A percentile compares a stretch with the other conserved stretches of the same genome.
Evolutionary conservation across 257 asterid species (phyloP).

Genomic region (Plantago elongata): DNA sequence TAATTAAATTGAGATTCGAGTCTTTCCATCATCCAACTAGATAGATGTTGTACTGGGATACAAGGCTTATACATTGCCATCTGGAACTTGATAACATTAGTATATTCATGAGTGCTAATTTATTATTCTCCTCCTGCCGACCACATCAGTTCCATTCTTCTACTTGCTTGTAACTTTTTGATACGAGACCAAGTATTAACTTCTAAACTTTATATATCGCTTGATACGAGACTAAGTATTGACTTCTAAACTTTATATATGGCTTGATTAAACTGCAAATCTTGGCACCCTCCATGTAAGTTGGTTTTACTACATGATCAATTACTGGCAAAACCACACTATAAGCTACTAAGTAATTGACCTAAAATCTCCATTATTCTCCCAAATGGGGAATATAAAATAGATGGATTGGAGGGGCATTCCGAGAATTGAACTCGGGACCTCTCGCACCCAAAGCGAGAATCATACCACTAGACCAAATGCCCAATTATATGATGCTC

Average conservation of each 20-base stretch:
- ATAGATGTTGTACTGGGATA: background rate
- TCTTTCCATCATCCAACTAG: too few relatives aligned
- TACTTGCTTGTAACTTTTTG: background rate
- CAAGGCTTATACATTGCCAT: background rate
- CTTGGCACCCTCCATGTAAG: background rate
- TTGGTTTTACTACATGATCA: background rate
- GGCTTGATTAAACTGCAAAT: background rate
- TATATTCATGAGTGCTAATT: background rate
- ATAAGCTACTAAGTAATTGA: background rate
- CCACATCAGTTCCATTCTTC: background rate
- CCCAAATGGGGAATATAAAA: background rate
- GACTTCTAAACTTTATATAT: background rate
- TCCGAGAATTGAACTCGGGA: slow-evolving; percentile 70
- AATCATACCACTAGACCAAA: slow-evolving; percentile 19
- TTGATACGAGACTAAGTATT: background rate
- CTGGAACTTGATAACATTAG: background rate
- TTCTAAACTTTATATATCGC: background rate
- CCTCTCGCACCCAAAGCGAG: slow-evolving; percentile 64
- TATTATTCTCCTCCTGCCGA: background rate
- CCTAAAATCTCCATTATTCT: background rate
- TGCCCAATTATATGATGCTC: background rate
- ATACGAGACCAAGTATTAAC: background rate
- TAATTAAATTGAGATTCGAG: too few relatives aligned
- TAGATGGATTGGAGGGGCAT: slow-evolving; percentile 37
- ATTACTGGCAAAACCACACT: background rate